A percentile compares a stretch with the other conserved stretches of the same genome.
phyloP scores from a whole-genome alignment of 2,329 filamentous ascomycete genomes.

The Sporothrix mexicana region DNA sequence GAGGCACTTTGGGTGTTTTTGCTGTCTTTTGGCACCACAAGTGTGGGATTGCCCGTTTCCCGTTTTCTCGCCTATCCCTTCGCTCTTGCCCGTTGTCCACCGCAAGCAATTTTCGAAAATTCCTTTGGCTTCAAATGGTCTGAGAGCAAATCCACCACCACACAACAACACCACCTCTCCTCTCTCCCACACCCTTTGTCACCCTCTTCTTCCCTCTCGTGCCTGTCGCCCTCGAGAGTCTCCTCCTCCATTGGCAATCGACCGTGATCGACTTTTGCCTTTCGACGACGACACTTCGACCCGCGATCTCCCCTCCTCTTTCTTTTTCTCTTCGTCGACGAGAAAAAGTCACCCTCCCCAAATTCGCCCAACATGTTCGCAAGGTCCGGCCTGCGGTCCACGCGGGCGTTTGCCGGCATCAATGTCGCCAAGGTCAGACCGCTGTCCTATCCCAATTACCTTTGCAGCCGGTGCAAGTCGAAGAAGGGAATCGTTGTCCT shows the following conservation, averaged over 20 bases:
- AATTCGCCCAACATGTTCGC: slow-evolving; percentile 80
- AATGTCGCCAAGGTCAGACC: slow-evolving; percentile 70
- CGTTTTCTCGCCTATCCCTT: slow-evolving; percentile 28
- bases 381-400: slow-evolving; percentile 86
- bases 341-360: slow-evolving; percentile 38
- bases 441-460: background rate
- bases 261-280: background rate
- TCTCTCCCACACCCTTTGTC: background rate
- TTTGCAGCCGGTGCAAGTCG: background rate
- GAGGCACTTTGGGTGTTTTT: slow-evolving; percentile 14
- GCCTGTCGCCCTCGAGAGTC: slow-evolving; percentile 10
- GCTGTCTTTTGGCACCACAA: background rate
- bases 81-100: slow-evolving; percentile 37
- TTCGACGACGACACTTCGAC: slow-evolving; percentile 13
- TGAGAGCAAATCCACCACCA: slow-evolving; percentile 36
- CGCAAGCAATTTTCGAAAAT: slow-evolving; percentile 35
- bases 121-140: slow-evolving; percentile 36
- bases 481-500: background rate
- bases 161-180: slow-evolving; percentile 12
- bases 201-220: background rate
- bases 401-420: slow-evolving; percentile 81
- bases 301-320: slow-evolving; percentile 7
- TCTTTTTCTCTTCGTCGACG: slow-evolving; percentile 45
- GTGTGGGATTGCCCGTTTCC: slow-evolving; percentile 16
- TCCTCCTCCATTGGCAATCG: slow-evolving; percentile 1